Evolutionary conservation across 371 early-diverging fungal species (phyloP).

Genomic region (Mucor racemosus): DNA sequence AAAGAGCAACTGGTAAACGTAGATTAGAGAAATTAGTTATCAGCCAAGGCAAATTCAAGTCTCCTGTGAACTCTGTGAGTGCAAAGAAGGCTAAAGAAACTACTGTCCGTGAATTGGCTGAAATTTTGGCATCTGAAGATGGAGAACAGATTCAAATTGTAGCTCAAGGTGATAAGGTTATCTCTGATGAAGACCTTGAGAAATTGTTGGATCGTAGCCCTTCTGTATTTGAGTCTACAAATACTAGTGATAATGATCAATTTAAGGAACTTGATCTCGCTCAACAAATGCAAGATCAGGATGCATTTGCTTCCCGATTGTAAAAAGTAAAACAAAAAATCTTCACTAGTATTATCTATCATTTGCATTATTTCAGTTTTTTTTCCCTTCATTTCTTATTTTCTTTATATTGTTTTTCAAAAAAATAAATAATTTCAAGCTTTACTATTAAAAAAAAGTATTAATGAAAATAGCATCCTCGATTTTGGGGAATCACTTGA

Average conservation of each 20-base stretch:
- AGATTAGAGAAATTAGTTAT: slow-evolving; percentile 91
- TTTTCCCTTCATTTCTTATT: background rate
- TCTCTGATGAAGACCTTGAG: slow-evolving; percentile 73
- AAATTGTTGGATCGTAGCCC: slow-evolving; percentile 72
- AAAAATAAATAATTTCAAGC: background rate
- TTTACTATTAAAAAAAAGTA: no score
- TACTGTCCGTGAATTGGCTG: slow-evolving; percentile 69
- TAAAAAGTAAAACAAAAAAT: background rate
- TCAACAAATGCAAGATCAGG: slow-evolving; percentile 38
- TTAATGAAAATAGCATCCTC: no score
- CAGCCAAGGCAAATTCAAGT: slow-evolving; percentile 77
- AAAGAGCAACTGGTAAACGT: slow-evolving; percentile 82
- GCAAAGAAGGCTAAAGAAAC: slow-evolving; percentile 25
- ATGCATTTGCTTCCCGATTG: slow-evolving; percentile 38
- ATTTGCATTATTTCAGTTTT: background rate
- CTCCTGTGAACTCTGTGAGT: slow-evolving; percentile 24
- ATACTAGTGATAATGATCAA: slow-evolving; percentile 35
- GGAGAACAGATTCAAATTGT: slow-evolving; percentile 69
- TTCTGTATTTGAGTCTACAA: slow-evolving; percentile 54
- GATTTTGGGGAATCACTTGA: no score
- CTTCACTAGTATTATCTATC: background rate
- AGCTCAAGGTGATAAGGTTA: slow-evolving; percentile 66
- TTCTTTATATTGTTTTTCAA: background rate
- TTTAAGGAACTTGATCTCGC: slow-evolving; percentile 51
- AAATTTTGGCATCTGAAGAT: slow-evolving; percentile 74